These are phyloP conservation scores for Medicago ruthenica DNA, from an alignment of 306 rosid genomes.

Conservation along the genomic window DNA sequence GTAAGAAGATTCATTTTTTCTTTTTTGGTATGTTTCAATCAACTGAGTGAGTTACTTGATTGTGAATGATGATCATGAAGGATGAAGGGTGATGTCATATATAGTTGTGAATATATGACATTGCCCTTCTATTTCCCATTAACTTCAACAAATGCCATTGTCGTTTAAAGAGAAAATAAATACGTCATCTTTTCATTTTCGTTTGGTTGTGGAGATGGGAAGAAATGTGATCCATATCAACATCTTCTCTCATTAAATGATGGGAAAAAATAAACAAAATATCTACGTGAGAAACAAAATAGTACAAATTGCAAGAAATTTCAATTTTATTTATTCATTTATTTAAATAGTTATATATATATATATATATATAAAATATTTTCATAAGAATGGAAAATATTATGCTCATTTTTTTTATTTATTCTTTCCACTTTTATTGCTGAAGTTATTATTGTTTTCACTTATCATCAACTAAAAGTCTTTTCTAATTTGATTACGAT, in stretches of 20 bases:
- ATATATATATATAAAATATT: too few species aligned
- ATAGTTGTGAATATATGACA: conserved; percentile 39
- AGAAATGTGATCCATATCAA: background rate
- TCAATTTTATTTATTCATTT: background rate
- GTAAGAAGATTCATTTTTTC: conserved; percentile 61
- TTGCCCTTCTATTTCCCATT: conserved; percentile 46
- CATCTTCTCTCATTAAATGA: background rate
- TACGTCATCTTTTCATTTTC: background rate
- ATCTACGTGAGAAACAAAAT: background rate
- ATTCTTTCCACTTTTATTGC: too few species aligned
- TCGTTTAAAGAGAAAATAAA: background rate
- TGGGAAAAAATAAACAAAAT: background rate
- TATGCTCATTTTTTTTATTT: background rate
- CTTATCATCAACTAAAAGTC: too few species aligned
- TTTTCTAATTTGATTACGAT: background rate
- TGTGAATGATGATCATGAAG: background rate
- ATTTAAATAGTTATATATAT: too few species aligned
- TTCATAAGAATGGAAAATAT: background rate
- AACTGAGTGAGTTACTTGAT: background rate
- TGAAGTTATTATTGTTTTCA: background rate
- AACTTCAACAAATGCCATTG: conserved; percentile 48
- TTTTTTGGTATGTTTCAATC: background rate
- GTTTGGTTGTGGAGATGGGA: background rate
- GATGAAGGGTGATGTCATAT: conserved; percentile 45
- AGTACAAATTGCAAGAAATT: background rate